These are phyloP conservation scores for Solanum dulcamara DNA, from an alignment of 257 asterid genomes.

Conservation along the genomic window DNA sequence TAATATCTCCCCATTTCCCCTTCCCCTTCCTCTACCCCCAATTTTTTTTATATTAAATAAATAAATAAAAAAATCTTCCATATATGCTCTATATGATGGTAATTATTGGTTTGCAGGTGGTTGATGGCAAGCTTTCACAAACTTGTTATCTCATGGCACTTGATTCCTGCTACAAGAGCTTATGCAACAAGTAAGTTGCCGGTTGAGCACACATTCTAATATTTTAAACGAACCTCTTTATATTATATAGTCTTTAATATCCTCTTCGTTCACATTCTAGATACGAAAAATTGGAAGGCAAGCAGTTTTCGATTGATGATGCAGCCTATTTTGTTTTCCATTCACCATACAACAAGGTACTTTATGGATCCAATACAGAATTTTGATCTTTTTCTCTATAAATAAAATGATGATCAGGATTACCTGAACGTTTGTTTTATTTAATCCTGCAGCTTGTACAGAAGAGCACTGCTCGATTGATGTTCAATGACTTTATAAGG, in stretches of 20 bases:
- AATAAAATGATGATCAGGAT: neutral
- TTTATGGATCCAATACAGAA: neutral
- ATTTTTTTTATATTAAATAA: too few species aligned
- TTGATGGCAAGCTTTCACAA: constrained; percentile 98
- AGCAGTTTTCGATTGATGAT: constrained; percentile 64
- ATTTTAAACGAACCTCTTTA: neutral
- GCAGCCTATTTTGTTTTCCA: constrained; percentile 84
- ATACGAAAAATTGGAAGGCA: constrained; percentile 73
- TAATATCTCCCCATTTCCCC: too few species aligned
- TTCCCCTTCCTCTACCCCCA: too few species aligned
- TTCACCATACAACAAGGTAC: constrained; percentile 98
- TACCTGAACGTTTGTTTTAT: neutral
- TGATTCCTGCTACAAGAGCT: constrained; percentile 83
- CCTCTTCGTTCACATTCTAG: constrained; percentile 15
- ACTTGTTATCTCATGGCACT: constrained; percentile 98
- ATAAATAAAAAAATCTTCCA: too few species aligned
- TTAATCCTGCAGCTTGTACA: constrained; percentile 81
- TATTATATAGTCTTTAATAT: neutral
- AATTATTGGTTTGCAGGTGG: constrained; percentile 45
- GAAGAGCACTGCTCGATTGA: constrained; percentile 85
- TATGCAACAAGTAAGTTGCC: constrained; percentile 59
- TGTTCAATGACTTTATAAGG: constrained; percentile 60
- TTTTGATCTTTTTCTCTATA: neutral
- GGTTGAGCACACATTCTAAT: neutral
- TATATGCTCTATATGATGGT: neutral